Evolutionary conservation across 768 basidiomycete genomes (phyloP).

Genomic region (Lactarius deliciosus): DNA sequence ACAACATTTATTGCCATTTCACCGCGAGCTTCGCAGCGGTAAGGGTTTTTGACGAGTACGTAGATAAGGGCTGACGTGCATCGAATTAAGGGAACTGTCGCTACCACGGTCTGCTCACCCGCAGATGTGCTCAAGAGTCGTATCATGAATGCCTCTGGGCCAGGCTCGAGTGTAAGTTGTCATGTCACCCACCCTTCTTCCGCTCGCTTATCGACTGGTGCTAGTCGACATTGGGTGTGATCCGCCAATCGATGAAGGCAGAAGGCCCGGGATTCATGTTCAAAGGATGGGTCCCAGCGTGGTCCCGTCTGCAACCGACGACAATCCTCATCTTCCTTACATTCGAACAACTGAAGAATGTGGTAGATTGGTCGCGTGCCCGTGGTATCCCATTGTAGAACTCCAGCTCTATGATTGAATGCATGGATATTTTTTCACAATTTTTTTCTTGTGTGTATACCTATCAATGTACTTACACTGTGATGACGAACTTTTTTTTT

Average conservation of each 20-base stretch:
- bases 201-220: conserved; percentile 1
- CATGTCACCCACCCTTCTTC: not conserved
- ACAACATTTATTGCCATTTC: conserved; percentile 83
- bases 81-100: conserved; percentile 67
- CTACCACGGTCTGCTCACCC: conserved; percentile 86
- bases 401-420: not conserved
- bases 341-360: conserved; percentile 75
- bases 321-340: conserved; percentile 87
- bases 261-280: conserved; percentile 92
- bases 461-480: conserved; percentile 19
- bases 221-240: conserved; percentile 70
- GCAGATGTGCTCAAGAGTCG: conserved; percentile 88
- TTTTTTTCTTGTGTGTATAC: conserved; percentile 5
- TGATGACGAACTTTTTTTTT: conserved; percentile 10
- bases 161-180: conserved; percentile 65
- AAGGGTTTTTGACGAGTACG: conserved; percentile 33
- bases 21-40: conserved; percentile 86
- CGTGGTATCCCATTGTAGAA: conserved; percentile 19
- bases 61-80: not conserved
- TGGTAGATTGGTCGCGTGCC: conserved; percentile 54
- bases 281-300: conserved; percentile 89
- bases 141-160: conserved; percentile 86
- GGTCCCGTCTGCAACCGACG: conserved; percentile 82
- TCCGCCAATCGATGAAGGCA: conserved; percentile 61
- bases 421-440: conserved; percentile 2